phyloP scores from a whole-genome alignment of 495 filamentous ascomycete genomes.

The Neurospora cerealis region DNA sequence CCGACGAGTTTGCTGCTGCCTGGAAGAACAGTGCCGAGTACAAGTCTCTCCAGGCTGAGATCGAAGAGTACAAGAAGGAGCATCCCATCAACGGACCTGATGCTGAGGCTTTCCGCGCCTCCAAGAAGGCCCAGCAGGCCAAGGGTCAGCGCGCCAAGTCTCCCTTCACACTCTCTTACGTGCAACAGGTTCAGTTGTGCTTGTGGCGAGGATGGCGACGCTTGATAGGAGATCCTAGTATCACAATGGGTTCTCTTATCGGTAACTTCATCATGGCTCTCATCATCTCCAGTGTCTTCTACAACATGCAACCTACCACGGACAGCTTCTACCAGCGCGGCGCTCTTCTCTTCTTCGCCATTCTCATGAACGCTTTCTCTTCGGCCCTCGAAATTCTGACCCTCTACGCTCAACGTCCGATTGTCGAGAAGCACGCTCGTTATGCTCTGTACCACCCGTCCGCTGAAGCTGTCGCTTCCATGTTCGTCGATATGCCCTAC shows the following conservation, averaged over 20 bases:
- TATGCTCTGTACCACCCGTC: conserved; percentile 93
- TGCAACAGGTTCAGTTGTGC: conserved; percentile 63
- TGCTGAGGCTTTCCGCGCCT: conserved; percentile 57
- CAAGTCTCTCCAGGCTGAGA: conserved; percentile 52
- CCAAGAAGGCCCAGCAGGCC: conserved; percentile 56
- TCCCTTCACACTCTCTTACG: conserved; percentile 67
- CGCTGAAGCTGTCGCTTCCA: conserved; percentile 75
- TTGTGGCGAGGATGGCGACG: conserved; percentile 63
- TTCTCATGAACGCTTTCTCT: conserved; percentile 78
- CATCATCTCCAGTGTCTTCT: conserved; percentile 76
- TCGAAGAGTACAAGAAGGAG: conserved; percentile 55
- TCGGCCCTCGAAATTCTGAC: conserved; percentile 73
- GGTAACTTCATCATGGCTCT: conserved; percentile 67
- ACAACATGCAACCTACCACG: conserved; percentile 54
- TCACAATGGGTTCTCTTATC: conserved; percentile 60
- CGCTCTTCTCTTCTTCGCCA: conserved; percentile 80
- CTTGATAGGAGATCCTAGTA: conserved; percentile 58
- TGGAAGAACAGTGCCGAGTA: conserved; percentile 72
- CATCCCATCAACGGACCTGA: conserved; percentile 56
- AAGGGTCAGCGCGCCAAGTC: conserved; percentile 51
- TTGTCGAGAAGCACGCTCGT: conserved; percentile 83
- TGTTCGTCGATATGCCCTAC: conserved; percentile 76
- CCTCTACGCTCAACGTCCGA: conserved; percentile 75
- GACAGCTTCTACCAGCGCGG: conserved; percentile 67
- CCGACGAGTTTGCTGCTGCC: conserved; percentile 63